phyloP scores from a whole-genome alignment of 306 rosid species.

The Trifolium pratense region DNA sequence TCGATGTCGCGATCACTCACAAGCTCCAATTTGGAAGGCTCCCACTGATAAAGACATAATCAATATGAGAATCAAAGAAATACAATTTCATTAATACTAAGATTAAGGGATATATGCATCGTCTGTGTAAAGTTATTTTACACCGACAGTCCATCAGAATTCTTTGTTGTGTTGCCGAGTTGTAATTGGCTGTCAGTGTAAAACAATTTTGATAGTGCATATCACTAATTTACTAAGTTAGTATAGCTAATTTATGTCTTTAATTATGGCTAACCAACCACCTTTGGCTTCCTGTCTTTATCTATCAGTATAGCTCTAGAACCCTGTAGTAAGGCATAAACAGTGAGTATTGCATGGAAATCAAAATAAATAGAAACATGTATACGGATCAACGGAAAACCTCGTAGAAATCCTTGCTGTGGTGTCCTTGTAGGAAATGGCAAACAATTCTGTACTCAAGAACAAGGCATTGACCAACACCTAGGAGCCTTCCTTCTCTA shows the following conservation, averaged over 20 bases:
- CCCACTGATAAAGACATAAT: conserved; percentile 56
- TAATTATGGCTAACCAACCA: background rate
- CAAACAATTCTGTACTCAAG: conserved; percentile 82
- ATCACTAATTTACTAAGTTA: background rate
- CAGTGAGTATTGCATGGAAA: conserved; percentile 35
- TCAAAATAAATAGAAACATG: conserved; percentile 18
- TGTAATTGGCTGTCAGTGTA: too few relatives aligned
- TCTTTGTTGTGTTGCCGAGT: too few relatives aligned
- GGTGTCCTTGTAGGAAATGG: conserved; percentile 69
- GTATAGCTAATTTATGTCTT: background rate
- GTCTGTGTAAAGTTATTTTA: too few relatives aligned
- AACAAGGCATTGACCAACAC: conserved; percentile 84
- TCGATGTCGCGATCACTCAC: conserved; percentile 54
- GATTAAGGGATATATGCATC: too few relatives aligned
- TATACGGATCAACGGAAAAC: conserved; percentile 40
- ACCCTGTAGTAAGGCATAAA: conserved; percentile 64
- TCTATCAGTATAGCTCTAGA: conserved; percentile 91
- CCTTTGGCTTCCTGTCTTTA: conserved; percentile 94
- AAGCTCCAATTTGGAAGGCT: conserved; percentile 65
- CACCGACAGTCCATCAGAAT: too few relatives aligned
- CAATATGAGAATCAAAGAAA: conserved; percentile 28
- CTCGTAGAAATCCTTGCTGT: conserved; percentile 93
- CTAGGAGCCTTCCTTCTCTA: conserved; percentile 81
- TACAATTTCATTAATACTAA: conserved; percentile 29
- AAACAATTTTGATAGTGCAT: too few relatives aligned